Conservation (phyloP, 1,284 basidiomycete genomes). For the Cryptococcus sp. region DNA sequence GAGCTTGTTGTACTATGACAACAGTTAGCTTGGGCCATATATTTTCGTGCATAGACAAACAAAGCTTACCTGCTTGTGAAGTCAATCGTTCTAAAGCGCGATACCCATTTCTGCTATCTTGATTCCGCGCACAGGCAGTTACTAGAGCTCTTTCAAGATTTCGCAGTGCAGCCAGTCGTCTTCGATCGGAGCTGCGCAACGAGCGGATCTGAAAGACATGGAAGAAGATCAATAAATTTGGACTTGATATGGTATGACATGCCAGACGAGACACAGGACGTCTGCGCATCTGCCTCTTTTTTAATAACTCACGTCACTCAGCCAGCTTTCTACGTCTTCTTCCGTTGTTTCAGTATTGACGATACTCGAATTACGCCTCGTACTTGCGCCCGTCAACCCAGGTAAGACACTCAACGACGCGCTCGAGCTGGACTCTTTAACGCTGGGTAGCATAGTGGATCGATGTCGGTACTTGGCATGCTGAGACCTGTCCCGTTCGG, state of each 20-base stretch:
- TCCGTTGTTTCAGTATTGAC: neutral
- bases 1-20: conserved; percentile 33
- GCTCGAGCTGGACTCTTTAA: conserved; percentile 4
- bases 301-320: conserved; percentile 30
- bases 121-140: conserved; percentile 3
- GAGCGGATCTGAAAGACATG: conserved; percentile 28
- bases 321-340: conserved; percentile 27
- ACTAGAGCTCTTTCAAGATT: conserved; percentile 27
- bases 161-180: conserved; percentile 28
- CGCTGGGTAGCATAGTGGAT: conserved; percentile 1
- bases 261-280: neutral
- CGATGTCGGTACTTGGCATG: neutral
- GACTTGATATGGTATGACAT: conserved; percentile 1
- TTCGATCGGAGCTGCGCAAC: conserved; percentile 30
- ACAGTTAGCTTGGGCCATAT: neutral
- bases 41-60: neutral
- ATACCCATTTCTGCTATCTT: neutral
- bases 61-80: conserved; percentile 8
- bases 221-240: no score
- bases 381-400: conserved; percentile 8
- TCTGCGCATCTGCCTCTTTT: neutral
- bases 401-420: conserved; percentile 14
- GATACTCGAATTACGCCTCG: conserved; percentile 3
- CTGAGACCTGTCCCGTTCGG: neutral
- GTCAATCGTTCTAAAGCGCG: conserved; percentile 3